These are phyloP conservation scores for Groenewaldozyma tartarivorans DNA, from an alignment of 805 yeast species.

Conservation along the genomic window DNA sequence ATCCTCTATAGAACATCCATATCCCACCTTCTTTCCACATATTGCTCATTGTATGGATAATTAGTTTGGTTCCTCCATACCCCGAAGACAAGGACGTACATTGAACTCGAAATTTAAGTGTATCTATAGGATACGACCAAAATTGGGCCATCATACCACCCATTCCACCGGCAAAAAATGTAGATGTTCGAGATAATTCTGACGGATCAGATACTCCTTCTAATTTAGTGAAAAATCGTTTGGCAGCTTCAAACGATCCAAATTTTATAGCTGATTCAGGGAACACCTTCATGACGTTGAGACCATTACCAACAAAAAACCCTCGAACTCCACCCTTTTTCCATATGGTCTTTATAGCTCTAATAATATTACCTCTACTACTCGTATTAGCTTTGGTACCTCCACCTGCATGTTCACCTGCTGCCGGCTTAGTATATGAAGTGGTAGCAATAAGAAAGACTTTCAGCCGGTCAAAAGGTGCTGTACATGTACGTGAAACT, in stretches of 20 bases:
- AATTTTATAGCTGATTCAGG: constrained; percentile 97
- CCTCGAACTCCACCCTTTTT: constrained; percentile 80
- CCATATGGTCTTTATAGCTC: constrained; percentile 76
- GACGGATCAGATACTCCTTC: constrained; percentile 70
- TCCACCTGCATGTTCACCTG: constrained; percentile 3
- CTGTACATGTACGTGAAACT: constrained; percentile 90
- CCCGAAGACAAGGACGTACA: constrained; percentile 72
- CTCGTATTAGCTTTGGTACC: constrained; percentile 32
- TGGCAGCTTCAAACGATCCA: constrained; percentile 87
- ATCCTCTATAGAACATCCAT: constrained; percentile 73
- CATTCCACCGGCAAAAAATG: constrained; percentile 88
- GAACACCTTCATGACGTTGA: constrained; percentile 85
- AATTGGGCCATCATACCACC: constrained; percentile 94
- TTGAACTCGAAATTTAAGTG: constrained; percentile 85
- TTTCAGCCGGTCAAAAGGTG: constrained; percentile 92
- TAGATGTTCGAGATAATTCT: constrained; percentile 63
- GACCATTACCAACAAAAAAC: constrained; percentile 91
- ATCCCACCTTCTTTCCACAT: constrained; percentile 79
- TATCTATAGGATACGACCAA: constrained; percentile 91
- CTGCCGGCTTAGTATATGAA: constrained; percentile 12
- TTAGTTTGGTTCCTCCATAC: constrained; percentile 50
- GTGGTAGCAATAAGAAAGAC: constrained; percentile 90
- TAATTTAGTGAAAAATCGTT: constrained; percentile 56
- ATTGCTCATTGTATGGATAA: constrained; percentile 59
- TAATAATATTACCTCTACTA: constrained; percentile 63